Evolutionary conservation across 352 stramenopile species (phyloP).

Genomic region (Pythium rishiriense): DNA sequence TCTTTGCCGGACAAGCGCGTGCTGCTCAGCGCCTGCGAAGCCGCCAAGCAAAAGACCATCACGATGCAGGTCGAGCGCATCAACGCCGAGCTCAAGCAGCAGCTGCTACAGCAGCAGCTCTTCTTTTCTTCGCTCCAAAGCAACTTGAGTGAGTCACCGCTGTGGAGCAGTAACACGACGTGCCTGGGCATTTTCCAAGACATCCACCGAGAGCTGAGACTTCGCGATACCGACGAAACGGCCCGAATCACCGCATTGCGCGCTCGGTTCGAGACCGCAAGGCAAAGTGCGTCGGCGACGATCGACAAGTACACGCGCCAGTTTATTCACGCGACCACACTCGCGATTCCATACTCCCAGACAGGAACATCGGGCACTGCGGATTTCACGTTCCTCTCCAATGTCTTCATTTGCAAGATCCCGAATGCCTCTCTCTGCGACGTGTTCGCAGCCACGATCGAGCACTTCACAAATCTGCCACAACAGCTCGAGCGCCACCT

Average conservation of each 20-base stretch:
- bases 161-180: slow-evolving; percentile 33
- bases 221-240: slow-evolving; percentile 17
- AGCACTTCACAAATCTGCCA: slow-evolving; percentile 37
- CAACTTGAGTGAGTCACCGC: slow-evolving; percentile 43
- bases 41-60: slow-evolving; percentile 48
- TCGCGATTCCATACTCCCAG: slow-evolving; percentile 41
- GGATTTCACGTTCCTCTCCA: slow-evolving; percentile 45
- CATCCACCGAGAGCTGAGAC: slow-evolving; percentile 39
- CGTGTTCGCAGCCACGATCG: slow-evolving; percentile 38
- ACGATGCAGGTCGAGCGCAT: slow-evolving; percentile 48
- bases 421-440: slow-evolving; percentile 32
- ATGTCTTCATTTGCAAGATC: slow-evolving; percentile 59
- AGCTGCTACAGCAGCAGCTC: slow-evolving; percentile 54
- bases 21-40: slow-evolving; percentile 45
- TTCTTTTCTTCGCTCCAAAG: slow-evolving; percentile 55
- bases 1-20: slow-evolving; percentile 38
- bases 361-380: slow-evolving; percentile 32
- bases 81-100: slow-evolving; percentile 48
- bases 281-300: slow-evolving; percentile 30
- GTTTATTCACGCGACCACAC: slow-evolving; percentile 31
- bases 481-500: slow-evolving; percentile 39
- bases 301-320: slow-evolving; percentile 46
- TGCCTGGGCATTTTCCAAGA: slow-evolving; percentile 44
- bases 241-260: slow-evolving; percentile 33
- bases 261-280: slow-evolving; percentile 32